A percentile compares a stretch with the other conserved stretches of the same genome.
These are phyloP conservation scores for Chlorella sp. DNA, from an alignment of 139 green algal genomes.

Conservation along the genomic window DNA sequence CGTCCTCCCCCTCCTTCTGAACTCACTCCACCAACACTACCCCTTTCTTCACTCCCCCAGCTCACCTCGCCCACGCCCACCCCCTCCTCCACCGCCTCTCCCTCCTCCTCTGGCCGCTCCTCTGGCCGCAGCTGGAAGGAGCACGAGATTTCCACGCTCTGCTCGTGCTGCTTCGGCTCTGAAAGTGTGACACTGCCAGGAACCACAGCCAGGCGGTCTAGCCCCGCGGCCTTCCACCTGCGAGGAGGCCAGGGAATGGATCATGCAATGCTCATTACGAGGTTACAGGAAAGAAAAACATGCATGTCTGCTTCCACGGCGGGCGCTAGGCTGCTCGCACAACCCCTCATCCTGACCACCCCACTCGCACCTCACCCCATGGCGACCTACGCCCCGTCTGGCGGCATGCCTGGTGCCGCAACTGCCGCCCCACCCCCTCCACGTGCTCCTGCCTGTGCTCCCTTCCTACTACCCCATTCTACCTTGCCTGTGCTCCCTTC, in stretches of 20 bases:
- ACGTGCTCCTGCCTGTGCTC: too few relatives aligned
- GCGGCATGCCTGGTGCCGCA: too few relatives aligned
- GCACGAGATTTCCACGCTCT: neutral
- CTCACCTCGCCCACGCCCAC: constrained; percentile 64
- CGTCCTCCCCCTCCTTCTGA: too few relatives aligned
- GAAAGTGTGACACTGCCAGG: constrained; percentile 7
- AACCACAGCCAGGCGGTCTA: constrained; percentile 53
- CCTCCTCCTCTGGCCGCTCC: neutral
- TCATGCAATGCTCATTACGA: neutral
- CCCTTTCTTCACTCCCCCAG: too few relatives aligned
- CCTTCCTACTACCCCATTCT: too few relatives aligned
- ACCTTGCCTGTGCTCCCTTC: too few relatives aligned
- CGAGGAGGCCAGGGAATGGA: neutral
- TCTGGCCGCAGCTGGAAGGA: constrained; percentile 27
- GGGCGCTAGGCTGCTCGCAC: too few relatives aligned
- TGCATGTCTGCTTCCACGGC: neutral
- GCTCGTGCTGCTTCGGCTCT: neutral
- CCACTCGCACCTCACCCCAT: too few relatives aligned
- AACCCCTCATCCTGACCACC: too few relatives aligned
- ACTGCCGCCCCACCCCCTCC: too few relatives aligned
- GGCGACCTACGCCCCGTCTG: too few relatives aligned
- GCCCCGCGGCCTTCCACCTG: constrained; percentile 68
- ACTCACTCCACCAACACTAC: too few relatives aligned
- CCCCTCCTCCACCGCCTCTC: constrained; percentile 36
- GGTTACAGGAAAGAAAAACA: neutral